Evolutionary conservation across 257 asterid species (phyloP), one percentile per base, ranked within the genome.

Genomic region (Anisodus acutangulus): DNA sequence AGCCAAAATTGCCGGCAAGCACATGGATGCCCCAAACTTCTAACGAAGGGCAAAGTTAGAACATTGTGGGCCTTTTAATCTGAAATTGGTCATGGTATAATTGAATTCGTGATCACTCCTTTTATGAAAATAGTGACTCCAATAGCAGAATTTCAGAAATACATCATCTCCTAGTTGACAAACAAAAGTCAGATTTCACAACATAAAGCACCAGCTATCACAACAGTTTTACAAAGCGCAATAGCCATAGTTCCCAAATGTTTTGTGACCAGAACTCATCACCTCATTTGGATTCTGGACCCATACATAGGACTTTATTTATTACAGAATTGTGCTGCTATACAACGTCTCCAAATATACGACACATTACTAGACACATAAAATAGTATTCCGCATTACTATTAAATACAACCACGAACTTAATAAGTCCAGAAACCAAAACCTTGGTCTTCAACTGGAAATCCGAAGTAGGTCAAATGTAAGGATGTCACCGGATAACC

Each of bases 371-470:
- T 31, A 31, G 35, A 31, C 35, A 78, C 63, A 49, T 12, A 22
- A 7, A 78, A 26, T 31, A 51, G 82, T 78, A 13, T 26, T 78
- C 64, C 45, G 47, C 64, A 53, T 78, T 78, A 26, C 64, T 53
- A 53, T 15, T 39, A 39, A 6, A 49, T 12, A 85, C 74, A 79
- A 17, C 17, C 41, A 51, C 22, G 47, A 26, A 12, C 90, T 93
- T 83, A 91, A 49, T 84, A 85, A 11, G 90, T 79, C 98, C 98
- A 94, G 90, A 91, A 92, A 85, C 90, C 85, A 84, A 90, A 90
- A 84, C 87, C 89, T 19, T 90, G 94, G 86, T 94, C 97, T 82
- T 93, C 97, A 78, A 80, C 88, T 22, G 90, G 95, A 83, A 92
- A 91, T 79, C 92, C 97, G 37, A 88, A 83, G 89, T 83, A 85